A percentile compares a stretch with the other conserved stretches of the same genome.
Evolutionary conservation across 495 filamentous ascomycete species (phyloP).

Genomic region (Neurospora sp.): DNA sequence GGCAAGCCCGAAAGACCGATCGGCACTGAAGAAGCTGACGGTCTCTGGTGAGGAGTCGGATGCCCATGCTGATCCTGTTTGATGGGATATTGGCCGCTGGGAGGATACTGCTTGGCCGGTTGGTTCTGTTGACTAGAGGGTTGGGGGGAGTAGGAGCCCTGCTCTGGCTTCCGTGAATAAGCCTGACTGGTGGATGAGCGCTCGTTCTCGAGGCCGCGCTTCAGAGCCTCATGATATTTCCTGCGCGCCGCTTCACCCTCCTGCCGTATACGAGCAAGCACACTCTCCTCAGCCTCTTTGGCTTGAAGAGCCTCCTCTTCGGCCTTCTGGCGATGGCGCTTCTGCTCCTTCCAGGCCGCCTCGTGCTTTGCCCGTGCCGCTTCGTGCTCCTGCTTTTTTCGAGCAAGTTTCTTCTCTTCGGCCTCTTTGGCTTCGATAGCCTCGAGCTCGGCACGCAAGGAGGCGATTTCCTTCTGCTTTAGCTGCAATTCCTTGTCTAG

Average conservation of each 20-base stretch:
- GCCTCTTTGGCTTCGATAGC: neutral
- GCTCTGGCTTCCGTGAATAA: neutral
- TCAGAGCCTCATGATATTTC: neutral
- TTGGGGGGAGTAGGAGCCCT: neutral
- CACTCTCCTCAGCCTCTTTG: neutral
- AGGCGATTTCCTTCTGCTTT: neutral
- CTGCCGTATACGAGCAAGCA: neutral
- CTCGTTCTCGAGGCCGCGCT: neutral
- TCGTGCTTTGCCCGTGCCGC: neutral
- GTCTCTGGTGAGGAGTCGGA: neutral
- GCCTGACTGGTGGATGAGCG: neutral
- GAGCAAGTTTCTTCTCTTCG: neutral
- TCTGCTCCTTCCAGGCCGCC: neutral
- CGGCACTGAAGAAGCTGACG: neutral
- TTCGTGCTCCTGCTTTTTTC: neutral
- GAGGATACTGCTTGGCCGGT: rapidly evolving
- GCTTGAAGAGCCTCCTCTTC: neutral
- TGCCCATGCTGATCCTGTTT: neutral
- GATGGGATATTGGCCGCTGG: neutral
- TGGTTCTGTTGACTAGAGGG: neutral
- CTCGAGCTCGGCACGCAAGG: neutral
- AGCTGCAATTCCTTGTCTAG: too few species aligned
- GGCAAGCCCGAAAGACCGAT: neutral
- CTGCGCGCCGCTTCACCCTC: neutral
- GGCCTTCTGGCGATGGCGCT: neutral